Percentiles rank a stretch among this genome's conserved stretches.
Conservation (phyloP, 1,284 basidiomycete genomes). For the Leccinum colubrinum region DNA sequence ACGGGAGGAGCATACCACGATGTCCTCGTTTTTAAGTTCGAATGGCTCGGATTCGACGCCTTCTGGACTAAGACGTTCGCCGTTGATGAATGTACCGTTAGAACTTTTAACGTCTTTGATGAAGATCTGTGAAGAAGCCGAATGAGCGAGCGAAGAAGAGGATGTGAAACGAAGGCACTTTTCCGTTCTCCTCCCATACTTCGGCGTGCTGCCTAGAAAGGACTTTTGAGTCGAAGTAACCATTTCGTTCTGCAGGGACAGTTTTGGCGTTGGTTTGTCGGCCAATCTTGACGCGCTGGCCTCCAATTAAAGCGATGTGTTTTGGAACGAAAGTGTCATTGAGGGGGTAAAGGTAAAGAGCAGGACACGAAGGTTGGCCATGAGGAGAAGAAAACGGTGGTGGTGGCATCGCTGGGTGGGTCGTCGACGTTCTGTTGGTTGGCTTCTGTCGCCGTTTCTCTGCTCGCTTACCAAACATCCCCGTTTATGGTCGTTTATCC, state of each 20-base stretch:
- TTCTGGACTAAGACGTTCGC: conserved; percentile 88
- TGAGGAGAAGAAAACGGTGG: conserved; percentile 37
- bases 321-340: conserved; percentile 97
- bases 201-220: conserved; percentile 96
- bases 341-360: conserved; percentile 91
- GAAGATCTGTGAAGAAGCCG: conserved; percentile 63
- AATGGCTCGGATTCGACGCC: conserved; percentile 92
- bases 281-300: conserved; percentile 90
- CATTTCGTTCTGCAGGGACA: conserved; percentile 91
- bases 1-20: conserved; percentile 57
- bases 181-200: conserved; percentile 91
- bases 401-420: conserved; percentile 38
- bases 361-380: conserved; percentile 47
- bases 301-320: conserved; percentile 82
- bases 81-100: conserved; percentile 98
- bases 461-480: conserved; percentile 14
- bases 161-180: conserved; percentile 48
- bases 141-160: conserved; percentile 2
- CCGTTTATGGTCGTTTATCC: conserved; percentile 5
- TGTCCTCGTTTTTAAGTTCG: conserved; percentile 93
- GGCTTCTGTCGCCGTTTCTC: conserved; percentile 9
- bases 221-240: conserved; percentile 97
- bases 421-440: conserved; percentile 13
- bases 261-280: conserved; percentile 97
- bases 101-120: conserved; percentile 99